Evolutionary conservation across 2,329 filamentous ascomycete genomes (phyloP).

Genomic region (Diaporthe ilicicola): DNA sequence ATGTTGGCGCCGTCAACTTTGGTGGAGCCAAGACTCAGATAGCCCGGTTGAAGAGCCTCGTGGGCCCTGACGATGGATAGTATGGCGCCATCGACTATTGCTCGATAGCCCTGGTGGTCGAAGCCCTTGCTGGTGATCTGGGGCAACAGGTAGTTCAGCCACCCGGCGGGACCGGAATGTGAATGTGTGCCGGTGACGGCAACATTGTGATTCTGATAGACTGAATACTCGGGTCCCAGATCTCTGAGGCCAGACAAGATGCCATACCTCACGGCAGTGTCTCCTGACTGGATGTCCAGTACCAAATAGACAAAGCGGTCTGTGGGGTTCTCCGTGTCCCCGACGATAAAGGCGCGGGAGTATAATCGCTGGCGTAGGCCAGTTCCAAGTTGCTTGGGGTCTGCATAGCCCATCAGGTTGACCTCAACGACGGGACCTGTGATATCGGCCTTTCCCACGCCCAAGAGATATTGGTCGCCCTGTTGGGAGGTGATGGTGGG

Average conservation of each 20-base stretch:
- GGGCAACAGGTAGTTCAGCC: conserved; percentile 90
- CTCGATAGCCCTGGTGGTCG: conserved; percentile 83
- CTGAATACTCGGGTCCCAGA: conserved; percentile 75
- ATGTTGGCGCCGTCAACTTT: conserved; percentile 81
- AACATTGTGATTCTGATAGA: conserved; percentile 81
- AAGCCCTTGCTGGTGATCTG: conserved; percentile 90
- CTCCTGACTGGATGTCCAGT: conserved; percentile 85
- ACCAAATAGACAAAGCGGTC: conserved; percentile 87
- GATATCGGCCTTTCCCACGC: conserved; percentile 63
- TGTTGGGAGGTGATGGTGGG: not conserved
- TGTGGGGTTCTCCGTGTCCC: conserved; percentile 67
- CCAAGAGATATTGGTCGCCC: conserved; percentile 57
- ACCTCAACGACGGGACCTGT: conserved; percentile 84
- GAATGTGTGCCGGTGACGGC: conserved; percentile 93
- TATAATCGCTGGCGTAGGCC: conserved; percentile 87
- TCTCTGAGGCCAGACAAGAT: conserved; percentile 76
- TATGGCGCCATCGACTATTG: conserved; percentile 85
- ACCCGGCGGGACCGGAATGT: conserved; percentile 88
- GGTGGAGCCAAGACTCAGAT: conserved; percentile 74
- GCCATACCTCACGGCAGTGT: conserved; percentile 86
- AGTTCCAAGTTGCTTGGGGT: conserved; percentile 78
- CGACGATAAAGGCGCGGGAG: conserved; percentile 87
- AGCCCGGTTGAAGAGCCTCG: conserved; percentile 69
- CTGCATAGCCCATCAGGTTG: conserved; percentile 89
- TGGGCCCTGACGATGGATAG: conserved; percentile 85